Evolutionary conservation across 768 basidiomycete genomes (phyloP).

Genomic region (Psilocybe sp.): DNA sequence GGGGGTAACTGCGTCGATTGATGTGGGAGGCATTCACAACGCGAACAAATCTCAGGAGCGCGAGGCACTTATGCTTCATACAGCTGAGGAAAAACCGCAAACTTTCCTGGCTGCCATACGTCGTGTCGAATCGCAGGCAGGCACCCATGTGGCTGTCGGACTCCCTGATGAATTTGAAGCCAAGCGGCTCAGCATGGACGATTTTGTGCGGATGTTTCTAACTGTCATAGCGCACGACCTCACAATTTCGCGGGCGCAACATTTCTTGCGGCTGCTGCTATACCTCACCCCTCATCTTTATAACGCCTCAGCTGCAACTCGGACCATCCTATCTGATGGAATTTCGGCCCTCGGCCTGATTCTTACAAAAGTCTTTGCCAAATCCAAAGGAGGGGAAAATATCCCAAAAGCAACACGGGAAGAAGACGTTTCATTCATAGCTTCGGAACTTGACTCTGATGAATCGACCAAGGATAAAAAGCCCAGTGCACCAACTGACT

Average conservation of each 20-base stretch:
- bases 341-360: constrained; percentile 64
- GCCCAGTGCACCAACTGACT: constrained; percentile 48
- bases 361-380: constrained; percentile 40
- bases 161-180: constrained; percentile 62
- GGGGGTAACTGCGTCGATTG: constrained; percentile 37
- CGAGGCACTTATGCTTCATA: constrained; percentile 65
- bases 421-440: constrained; percentile 21
- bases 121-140: constrained; percentile 38
- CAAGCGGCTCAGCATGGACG: constrained; percentile 53
- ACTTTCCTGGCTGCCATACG: constrained; percentile 58
- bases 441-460: constrained; percentile 27
- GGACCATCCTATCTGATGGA: constrained; percentile 61
- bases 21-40: constrained; percentile 67
- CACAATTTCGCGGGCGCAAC: constrained; percentile 61
- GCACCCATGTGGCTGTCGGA: constrained; percentile 37
- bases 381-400: constrained; percentile 42
- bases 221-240: constrained; percentile 80
- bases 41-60: constrained; percentile 63
- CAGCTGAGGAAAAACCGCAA: constrained; percentile 74
- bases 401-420: constrained; percentile 25
- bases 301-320: constrained; percentile 48
- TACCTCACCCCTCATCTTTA: constrained; percentile 56
- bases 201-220: constrained; percentile 69
- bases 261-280: constrained; percentile 64
- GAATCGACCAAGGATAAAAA: constrained; percentile 35